Evolutionary conservation across 495 filamentous ascomycete species (phyloP).

Genomic region (Antarctomyces pellizariae): DNA sequence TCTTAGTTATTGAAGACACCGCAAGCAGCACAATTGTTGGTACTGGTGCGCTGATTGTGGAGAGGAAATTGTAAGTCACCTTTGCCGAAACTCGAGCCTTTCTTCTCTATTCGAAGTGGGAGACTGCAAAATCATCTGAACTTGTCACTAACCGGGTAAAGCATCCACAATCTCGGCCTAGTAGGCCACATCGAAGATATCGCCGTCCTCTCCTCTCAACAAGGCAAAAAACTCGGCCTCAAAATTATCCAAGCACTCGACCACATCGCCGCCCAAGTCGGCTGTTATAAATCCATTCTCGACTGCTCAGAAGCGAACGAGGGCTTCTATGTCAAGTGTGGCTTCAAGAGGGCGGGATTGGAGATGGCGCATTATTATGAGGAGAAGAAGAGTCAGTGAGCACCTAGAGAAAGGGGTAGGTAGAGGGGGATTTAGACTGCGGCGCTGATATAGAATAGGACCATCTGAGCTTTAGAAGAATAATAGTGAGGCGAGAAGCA

Average conservation of each 20-base stretch:
- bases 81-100: slow-evolving; percentile 1
- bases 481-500: too few species aligned
- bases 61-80: slow-evolving; percentile 49
- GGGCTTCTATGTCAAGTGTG: slow-evolving; percentile 97
- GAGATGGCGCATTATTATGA: slow-evolving; percentile 97
- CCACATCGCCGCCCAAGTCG: slow-evolving; percentile 58
- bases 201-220: slow-evolving; percentile 77
- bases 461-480: too few species aligned
- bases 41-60: slow-evolving; percentile 67
- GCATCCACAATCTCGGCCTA: slow-evolving; percentile 45
- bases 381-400: slow-evolving; percentile 22
- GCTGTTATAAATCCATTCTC: slow-evolving; percentile 70
- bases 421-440: too few species aligned
- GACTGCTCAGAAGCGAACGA: slow-evolving; percentile 54
- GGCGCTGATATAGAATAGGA: too few species aligned
- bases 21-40: slow-evolving; percentile 59
- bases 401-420: too few species aligned
- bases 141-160: too few species aligned
- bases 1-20: slow-evolving; percentile 58
- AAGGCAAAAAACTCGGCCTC: slow-evolving; percentile 88
- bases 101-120: neutral
- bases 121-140: neutral
- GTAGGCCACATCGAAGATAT: slow-evolving; percentile 99
- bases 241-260: slow-evolving; percentile 88
- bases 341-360: slow-evolving; percentile 75